phyloP scores from a whole-genome alignment of 805 yeast genomes.

The Maudiozyma serrabonitensis region DNA sequence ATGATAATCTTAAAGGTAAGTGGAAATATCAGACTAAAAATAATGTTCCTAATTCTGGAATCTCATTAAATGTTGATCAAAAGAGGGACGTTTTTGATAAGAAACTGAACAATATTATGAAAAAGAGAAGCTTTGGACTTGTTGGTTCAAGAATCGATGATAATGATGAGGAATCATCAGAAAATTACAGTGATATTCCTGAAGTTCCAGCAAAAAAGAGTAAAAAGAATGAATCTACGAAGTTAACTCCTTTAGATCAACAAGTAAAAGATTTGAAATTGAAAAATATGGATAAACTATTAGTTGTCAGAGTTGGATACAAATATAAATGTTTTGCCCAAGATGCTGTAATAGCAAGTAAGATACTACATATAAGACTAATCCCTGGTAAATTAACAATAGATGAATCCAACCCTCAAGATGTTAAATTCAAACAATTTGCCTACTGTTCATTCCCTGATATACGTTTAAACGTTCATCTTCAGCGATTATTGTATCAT shows the following conservation, averaged over 20 bases:
- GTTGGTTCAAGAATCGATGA: neutral
- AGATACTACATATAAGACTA: slow-evolving; percentile 57
- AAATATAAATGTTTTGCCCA: slow-evolving; percentile 79
- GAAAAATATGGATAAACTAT: slow-evolving; percentile 51
- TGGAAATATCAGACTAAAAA: neutral
- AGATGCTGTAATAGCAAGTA: slow-evolving; percentile 68
- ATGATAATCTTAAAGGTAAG: neutral
- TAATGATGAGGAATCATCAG: neutral
- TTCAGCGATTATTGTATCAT: slow-evolving; percentile 57
- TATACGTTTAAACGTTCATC: slow-evolving; percentile 59
- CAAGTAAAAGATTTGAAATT: slow-evolving; percentile 64
- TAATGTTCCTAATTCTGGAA: neutral
- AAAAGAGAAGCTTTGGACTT: slow-evolving; percentile 3
- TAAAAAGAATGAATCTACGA: slow-evolving; percentile 1
- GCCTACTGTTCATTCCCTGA: slow-evolving; percentile 86
- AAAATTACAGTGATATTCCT: neutral
- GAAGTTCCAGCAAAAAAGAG: neutral
- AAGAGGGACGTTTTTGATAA: slow-evolving; percentile 2
- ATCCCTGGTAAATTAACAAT: slow-evolving; percentile 57
- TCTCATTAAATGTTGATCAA: too few relatives aligned
- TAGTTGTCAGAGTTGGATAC: slow-evolving; percentile 86
- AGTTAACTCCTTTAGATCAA: slow-evolving; percentile 67
- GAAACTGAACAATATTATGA: slow-evolving; percentile 6
- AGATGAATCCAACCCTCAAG: slow-evolving; percentile 42
- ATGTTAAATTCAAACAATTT: slow-evolving; percentile 44